Conservation (phyloP, 805 yeast species). For the Candida saitoana region DNA sequence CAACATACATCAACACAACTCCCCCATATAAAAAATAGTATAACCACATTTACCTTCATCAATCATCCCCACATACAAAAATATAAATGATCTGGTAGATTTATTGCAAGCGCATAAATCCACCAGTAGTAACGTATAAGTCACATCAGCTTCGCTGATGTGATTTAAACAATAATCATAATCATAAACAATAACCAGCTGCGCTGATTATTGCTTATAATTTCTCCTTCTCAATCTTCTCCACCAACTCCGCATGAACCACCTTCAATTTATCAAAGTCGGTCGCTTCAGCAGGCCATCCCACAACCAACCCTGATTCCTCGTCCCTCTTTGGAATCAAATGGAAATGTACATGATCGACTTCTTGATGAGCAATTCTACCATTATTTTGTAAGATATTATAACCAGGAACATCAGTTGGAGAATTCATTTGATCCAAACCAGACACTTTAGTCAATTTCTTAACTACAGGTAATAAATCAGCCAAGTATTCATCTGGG, state of each 20-base stretch:
- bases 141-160: too few species aligned
- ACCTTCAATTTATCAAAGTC: conserved; percentile 69
- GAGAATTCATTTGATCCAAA: conserved; percentile 57
- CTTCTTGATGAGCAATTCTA: conserved; percentile 90
- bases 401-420: conserved; percentile 68
- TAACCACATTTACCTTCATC: too few species aligned
- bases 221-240: conserved; percentile 11
- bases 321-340: conserved; percentile 82
- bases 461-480: conserved; percentile 84
- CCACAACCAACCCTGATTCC: conserved; percentile 75
- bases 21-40: too few species aligned
- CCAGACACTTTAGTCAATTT: conserved; percentile 72
- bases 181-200: too few species aligned
- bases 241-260: conserved; percentile 54
- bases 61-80: too few species aligned
- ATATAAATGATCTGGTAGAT: too few species aligned
- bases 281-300: conserved; percentile 90
- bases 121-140: too few species aligned
- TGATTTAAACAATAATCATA: too few species aligned
- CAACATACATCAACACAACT: too few species aligned
- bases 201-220: conserved; percentile 7
- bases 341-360: conserved; percentile 95
- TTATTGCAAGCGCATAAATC: too few species aligned
- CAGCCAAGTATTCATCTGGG: conserved; percentile 87
- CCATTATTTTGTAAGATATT: conserved; percentile 93